Evolutionary conservation across 2,329 filamentous ascomycete species (phyloP), one percentile per base, ranked within the genome.

Genomic region (Didymella segeticola): DNA sequence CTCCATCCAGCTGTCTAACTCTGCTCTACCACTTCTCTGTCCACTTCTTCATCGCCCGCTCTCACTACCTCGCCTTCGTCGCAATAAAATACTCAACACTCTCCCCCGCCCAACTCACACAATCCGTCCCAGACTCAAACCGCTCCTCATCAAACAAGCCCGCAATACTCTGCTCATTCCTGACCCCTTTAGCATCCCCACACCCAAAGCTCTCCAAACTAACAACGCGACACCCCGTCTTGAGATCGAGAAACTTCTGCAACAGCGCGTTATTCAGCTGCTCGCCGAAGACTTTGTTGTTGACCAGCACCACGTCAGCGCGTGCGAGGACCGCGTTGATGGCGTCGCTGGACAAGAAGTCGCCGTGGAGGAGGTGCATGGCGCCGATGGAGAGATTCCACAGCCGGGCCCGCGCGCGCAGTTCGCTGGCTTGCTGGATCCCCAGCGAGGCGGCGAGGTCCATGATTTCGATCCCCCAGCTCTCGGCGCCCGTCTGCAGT

Each of bases 381-480:
- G 84, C 81, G 57, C 95, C 95, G 2, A 90, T 85, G 15, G 84
- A 82, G 52, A 99, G 81, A 10, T 93, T 93, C 95, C 95, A 99
- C 19, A 97, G 85, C 42, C 87, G 86, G 66, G 91, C 93, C 29
- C 95, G 86, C n/a, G 90, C 86, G 52, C 82, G 81, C 65, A 99
- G 96, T 74, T 99, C 95, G 29, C 83, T 82, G 61, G 89, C 83
- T 75, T 98, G 95, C 22, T 87, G 82, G 22, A 89, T 86, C 7
- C 91, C 95, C 26, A 96, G 83, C 50, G 88, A 86, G 78, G 89
- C 93, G 2, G 93, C 91, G 57, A 95, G 96, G 52, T 89, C 83
- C 91, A 97, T 96, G 82, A 96, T 91, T 75, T 99, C 95, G 67
- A 93, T 96, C 23, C 95, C 95, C 88, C 92, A 97, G 74, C 89